Conservation (phyloP, 2,329 filamentous ascomycete genomes). For the Mycosphaerelloides madeirae region DNA sequence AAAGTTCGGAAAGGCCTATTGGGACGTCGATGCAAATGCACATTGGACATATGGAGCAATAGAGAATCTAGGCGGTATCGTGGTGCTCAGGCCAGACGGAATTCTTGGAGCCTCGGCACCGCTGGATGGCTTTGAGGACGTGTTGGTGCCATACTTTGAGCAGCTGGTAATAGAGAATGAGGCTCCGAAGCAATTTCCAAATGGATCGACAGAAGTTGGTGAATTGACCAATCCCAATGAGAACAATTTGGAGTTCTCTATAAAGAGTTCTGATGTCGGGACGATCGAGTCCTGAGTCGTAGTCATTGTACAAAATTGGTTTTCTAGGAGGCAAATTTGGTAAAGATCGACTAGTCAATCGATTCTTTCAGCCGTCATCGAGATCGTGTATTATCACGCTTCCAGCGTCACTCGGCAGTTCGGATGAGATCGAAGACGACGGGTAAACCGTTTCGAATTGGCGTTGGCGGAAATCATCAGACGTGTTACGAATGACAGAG, state of each 20-base stretch:
- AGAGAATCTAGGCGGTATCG: constrained; percentile 22
- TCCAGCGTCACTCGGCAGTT: constrained; percentile 24
- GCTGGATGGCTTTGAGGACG: constrained; percentile 6
- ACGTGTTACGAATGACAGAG: constrained; percentile 22
- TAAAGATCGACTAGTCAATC: no score
- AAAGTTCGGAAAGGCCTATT: constrained; percentile 35
- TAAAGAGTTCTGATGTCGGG: neutral
- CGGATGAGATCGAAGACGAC: constrained; percentile 17
- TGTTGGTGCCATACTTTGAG: constrained; percentile 10
- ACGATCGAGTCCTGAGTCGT: neutral
- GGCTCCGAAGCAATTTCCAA: constrained; percentile 1
- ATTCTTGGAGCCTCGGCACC: constrained; percentile 8
- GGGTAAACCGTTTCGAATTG: constrained; percentile 3
- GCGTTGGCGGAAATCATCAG: constrained; percentile 5
- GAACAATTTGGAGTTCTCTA: constrained; percentile 6
- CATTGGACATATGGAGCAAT: constrained; percentile 32
- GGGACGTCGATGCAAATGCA: constrained; percentile 31
- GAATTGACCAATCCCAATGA: constrained; percentile 8
- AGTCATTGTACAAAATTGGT: no score
- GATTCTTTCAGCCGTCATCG: constrained; percentile 5
- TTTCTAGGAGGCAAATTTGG: no score
- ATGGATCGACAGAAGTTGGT: constrained; percentile 6
- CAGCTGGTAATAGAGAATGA: constrained; percentile 1
- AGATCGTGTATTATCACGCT: constrained; percentile 24
- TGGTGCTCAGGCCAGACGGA: constrained; percentile 35